These are phyloP conservation scores for Carex myosuroides DNA, from an alignment of 176 grass and related monocot species.

Conservation along the genomic window DNA sequence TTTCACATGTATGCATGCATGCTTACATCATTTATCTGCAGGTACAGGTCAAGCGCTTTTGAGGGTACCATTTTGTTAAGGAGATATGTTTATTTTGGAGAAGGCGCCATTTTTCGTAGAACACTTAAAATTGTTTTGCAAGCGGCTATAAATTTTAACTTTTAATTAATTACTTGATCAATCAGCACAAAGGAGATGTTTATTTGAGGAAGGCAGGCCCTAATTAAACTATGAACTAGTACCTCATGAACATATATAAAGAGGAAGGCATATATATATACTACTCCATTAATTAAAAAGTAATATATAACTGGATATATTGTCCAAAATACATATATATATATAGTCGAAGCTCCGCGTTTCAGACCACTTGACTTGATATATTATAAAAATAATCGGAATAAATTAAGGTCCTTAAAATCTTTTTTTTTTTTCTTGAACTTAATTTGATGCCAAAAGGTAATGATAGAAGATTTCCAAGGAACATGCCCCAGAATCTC, in stretches of 20 bases:
- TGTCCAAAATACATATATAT: background rate
- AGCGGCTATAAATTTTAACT: background rate
- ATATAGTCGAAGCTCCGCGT: slow-evolving; percentile 9
- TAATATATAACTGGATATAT: background rate
- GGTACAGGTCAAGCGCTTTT: background rate
- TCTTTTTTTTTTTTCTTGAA: background rate
- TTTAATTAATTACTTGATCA: background rate
- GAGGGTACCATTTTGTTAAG: background rate
- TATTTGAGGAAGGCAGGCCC: background rate
- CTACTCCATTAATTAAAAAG: background rate
- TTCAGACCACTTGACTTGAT: background rate
- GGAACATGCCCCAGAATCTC: slow-evolving; percentile 15
- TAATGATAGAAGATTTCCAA: background rate
- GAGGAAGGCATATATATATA: background rate
- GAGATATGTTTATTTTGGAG: background rate
- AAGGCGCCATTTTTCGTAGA: background rate
- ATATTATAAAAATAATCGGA: background rate
- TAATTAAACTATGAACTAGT: background rate
- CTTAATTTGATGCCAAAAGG: background rate
- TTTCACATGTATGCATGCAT: too few species aligned
- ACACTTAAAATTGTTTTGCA: too few species aligned
- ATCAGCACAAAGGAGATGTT: background rate
- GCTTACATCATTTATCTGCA: background rate
- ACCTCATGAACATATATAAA: background rate
- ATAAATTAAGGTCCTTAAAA: slow-evolving; percentile 7